Evolutionary conservation across 768 basidiomycete genomes (phyloP), one percentile per base, ranked within the genome.

Genomic region (Mycena galericulata): DNA sequence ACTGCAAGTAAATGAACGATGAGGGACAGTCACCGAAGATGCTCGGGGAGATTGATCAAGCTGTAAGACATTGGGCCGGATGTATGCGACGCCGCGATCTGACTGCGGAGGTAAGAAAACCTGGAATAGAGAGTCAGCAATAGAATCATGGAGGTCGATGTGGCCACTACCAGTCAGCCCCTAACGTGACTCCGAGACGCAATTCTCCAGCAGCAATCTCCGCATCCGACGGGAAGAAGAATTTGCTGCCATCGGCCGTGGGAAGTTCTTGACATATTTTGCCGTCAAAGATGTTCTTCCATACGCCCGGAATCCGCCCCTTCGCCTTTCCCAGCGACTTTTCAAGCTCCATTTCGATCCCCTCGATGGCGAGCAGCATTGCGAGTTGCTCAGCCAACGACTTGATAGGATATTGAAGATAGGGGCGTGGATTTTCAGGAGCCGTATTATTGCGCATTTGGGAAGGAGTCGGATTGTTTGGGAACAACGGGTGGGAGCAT

Each of bases 91-190:
- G 80, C 78, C 1, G 78, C 71, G 47, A 81, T 80, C 7, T 75
- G 75, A 60, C 79, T 79, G 1, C 73, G 74, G 0, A 81, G 67
- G 51, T 82, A 80, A 0, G 79, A 81, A 59, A 82, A 80, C 80
- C 81, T 81, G 41, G 14, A 63, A 51, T 8, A 15, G 18, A 30
- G 58, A 41, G 45, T 34, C 43, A 36, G 62, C 8, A 15, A 17
- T 17, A 7, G 18, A 15, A 43, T 15, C 20, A 17, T n/a, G 5
- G 5, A 15, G 18, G 17, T n/a, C 18, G 41, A 43, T n/a, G 20
- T 9, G 6, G 41, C 20, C n/a, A 22, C 77, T 36, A 81, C 79
- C 79, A 82, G 38, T 81, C 80, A 15, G 78, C 57, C 0, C 79
- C 78, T 17, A 76, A 62, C 0, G 75, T 74, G 0, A 81, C 40